Evolutionary conservation across 768 basidiomycete genomes (phyloP), one percentile per base, ranked within the genome.

Genomic region (Agrocybe pediades): DNA sequence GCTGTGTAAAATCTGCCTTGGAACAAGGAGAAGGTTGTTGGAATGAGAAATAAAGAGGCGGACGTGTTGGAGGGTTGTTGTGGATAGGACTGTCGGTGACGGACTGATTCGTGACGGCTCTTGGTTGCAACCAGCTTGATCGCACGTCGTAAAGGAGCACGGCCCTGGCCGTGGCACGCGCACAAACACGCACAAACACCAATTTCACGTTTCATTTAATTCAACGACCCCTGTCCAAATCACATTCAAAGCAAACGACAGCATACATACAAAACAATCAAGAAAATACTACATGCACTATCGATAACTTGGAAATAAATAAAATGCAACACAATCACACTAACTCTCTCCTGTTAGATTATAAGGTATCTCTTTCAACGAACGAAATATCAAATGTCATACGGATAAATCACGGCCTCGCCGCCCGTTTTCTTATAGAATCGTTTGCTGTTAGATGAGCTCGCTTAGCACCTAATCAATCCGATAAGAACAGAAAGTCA

Each of bases 91-190:
- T 73, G 71, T 72, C 72, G 72, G 68, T 71, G 74, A 70, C 70
- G 63, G 62, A 57, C 60, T 66, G 57, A 58, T 36, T 36, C 33
- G 13, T 36, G 33, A 36, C 13, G 68, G 66, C 50, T 59, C 68
- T 68, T 69, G 69, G 73, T 75, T 74, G 73, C 73, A 75, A 75
- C 73, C 68, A 71, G n/a, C 68, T 65, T 73, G 70, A 75, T 73
- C 68, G 70, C 69, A 68, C 53, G 55, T 49, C 41, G 62, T 64
- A 68, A 69, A 68, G 54, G 64, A 67, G 65, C 68, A 68, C 67
- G 65, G 68, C 66, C 64, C 68, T 67, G 60, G 50, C 69, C 63
- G 68, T 69, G 65, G 65, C 65, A 66, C 64, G 56, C 58, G 60
- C 53, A 64, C 68, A 73, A 77, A 73, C 63, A 75, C 33, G 19